Conservation (phyloP, 306 rosid species). For the Vachellia pachyceras region DNA sequence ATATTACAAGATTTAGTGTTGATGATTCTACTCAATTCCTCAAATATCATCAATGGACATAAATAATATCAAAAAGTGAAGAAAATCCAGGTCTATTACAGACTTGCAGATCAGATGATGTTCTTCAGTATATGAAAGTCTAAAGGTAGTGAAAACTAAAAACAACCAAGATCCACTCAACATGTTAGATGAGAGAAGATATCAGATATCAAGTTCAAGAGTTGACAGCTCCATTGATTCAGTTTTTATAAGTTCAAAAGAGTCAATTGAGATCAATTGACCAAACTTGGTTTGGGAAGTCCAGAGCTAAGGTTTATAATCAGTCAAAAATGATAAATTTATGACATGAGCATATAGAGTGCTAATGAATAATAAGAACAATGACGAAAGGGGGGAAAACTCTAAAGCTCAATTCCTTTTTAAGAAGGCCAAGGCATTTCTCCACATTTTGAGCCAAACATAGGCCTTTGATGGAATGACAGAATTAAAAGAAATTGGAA, state of each 20-base stretch:
- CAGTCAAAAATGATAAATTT: constrained; percentile 18
- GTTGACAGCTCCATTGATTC: background rate
- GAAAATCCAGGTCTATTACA: constrained; percentile 4
- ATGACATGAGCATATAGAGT: constrained; percentile 1
- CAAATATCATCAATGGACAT: constrained; percentile 2
- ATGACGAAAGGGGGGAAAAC: background rate
- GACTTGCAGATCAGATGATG: constrained; percentile 20
- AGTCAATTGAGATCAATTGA: background rate
- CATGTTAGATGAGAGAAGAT: constrained; percentile 11
- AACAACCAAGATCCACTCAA: constrained; percentile 12
- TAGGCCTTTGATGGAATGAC: constrained; percentile 16
- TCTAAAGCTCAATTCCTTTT: constrained; percentile 3
- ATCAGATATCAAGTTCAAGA: constrained; percentile 20
- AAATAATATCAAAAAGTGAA: constrained; percentile 19
- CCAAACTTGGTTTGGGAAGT: constrained; percentile 4
- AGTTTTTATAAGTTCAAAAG: constrained; percentile 3
- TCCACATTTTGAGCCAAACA: constrained; percentile 9
- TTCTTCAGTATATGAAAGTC: constrained; percentile 5
- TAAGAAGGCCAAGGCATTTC: constrained; percentile 2
- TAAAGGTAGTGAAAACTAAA: constrained; percentile 9
- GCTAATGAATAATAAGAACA: background rate
- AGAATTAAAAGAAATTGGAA: constrained; percentile 4
- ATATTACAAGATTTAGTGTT: constrained; percentile 20
- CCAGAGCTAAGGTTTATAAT: background rate
- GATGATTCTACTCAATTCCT: constrained; percentile 28